Percentiles rank a stretch among this genome's conserved stretches.
Conservation (phyloP, 1,139 yeast species). For the Hansenula sp. region DNA sequence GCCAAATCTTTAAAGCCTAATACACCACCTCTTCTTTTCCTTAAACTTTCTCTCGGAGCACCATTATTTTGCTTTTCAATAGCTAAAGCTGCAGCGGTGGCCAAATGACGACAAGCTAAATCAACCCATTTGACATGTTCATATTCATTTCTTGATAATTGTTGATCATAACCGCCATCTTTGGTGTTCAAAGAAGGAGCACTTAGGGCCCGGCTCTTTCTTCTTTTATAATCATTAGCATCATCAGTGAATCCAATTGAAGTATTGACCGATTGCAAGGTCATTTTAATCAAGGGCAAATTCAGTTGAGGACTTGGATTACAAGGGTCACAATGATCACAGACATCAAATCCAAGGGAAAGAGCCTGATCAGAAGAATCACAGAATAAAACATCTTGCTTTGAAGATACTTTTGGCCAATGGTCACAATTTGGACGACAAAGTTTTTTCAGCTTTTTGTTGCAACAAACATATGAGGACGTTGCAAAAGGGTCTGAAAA, state of each 20-base stretch:
- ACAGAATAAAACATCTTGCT: conserved; percentile 45
- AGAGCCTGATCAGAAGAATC: conserved; percentile 40
- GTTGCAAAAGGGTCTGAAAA: conserved; percentile 67
- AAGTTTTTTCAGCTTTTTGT: conserved; percentile 36
- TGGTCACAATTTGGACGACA: conserved; percentile 72
- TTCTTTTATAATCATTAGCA: conserved; percentile 14
- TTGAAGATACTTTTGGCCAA: conserved; percentile 32
- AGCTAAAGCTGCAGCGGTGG: conserved; percentile 72
- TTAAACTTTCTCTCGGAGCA: conserved; percentile 30
- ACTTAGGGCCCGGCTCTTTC: conserved; percentile 15
- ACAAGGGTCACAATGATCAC: conserved; percentile 48
- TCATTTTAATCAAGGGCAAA: conserved; percentile 46
- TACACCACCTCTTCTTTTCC: conserved; percentile 80
- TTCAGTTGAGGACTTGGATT: conserved; percentile 32
- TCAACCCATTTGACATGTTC: conserved; percentile 72
- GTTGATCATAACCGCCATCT: conserved; percentile 29
- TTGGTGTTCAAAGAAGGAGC: conserved; percentile 25
- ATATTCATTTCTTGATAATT: conserved; percentile 48
- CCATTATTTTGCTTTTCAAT: conserved; percentile 31
- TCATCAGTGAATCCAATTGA: conserved; percentile 55
- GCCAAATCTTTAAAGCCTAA: conserved; percentile 87
- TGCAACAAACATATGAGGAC: conserved; percentile 50
- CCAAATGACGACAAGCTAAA: conserved; percentile 80
- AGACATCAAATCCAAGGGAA: conserved; percentile 43
- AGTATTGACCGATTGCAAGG: conserved; percentile 54